phyloP scores from a whole-genome alignment of 768 basidiomycete species.

The Trametes meyenii region DNA sequence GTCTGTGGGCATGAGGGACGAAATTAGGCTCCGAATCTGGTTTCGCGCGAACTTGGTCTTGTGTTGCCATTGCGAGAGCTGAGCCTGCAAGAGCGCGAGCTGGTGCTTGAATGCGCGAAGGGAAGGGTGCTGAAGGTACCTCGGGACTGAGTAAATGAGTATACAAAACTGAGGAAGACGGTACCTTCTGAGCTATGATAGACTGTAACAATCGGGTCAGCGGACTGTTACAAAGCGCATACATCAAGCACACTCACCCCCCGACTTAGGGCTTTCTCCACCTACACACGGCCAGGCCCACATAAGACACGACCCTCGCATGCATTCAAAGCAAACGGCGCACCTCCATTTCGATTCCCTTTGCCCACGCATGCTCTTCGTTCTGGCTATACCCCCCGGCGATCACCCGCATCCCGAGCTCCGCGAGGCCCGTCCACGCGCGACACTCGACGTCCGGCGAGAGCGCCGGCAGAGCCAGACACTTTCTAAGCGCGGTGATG shows the following conservation, averaged over 20 bases:
- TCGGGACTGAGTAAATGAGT: constrained; percentile 1
- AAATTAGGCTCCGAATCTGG: constrained; percentile 55
- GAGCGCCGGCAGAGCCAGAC: constrained; percentile 52
- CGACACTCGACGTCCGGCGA: constrained; percentile 65
- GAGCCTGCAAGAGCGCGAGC: constrained; percentile 63
- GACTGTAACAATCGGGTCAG: constrained; percentile 13
- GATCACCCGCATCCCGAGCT: constrained; percentile 64
- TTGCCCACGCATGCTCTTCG: constrained; percentile 47
- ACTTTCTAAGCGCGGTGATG: constrained; percentile 55
- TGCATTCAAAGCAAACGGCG: constrained; percentile 4
- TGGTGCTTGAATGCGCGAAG: constrained; percentile 61
- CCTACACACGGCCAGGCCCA: constrained; percentile 33
- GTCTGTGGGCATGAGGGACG: constrained; percentile 48
- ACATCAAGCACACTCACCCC: constrained; percentile 51
- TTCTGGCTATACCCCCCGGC: constrained; percentile 44
- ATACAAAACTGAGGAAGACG: constrained; percentile 15
- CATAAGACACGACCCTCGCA: background rate
- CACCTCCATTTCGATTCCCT: constrained; percentile 59
- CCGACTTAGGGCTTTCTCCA: constrained; percentile 68
- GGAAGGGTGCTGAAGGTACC: constrained; percentile 56
- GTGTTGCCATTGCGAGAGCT: constrained; percentile 52
- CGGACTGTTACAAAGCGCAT: background rate
- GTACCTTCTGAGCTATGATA: constrained; percentile 61
- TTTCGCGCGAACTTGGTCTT: constrained; percentile 65
- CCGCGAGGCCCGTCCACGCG: constrained; percentile 71